Base-by-base conservation (phyloP, 2,329 filamentous ascomycete species). In the Periconia macrospinosa region DNA sequence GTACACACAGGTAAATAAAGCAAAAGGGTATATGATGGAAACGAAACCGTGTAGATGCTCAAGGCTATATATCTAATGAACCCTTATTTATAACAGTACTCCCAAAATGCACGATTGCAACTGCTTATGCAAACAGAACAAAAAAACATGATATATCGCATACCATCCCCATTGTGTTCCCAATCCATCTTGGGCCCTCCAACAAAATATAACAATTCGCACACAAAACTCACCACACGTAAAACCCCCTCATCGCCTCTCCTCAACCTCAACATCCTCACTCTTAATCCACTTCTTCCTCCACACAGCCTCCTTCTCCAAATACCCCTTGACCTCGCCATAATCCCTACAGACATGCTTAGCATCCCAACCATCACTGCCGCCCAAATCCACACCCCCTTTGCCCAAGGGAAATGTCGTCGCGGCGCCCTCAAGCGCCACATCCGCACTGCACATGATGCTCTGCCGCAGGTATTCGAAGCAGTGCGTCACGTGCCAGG, bases 401-500 rank as follows among this genome's bases (percentile, higher is more conserved):
- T 49, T 23, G 41, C 58, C 58, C 8, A 49, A 53, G 1, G 70
- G 69, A 41, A 72, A 72, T 6, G 65, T 69, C 11, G 68, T 71
- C 19, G 62, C 67, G 5, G 66, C 66, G 1, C 70, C 70, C 49
- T 71, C 68, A 2, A 72, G 47, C 40, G 69, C 68, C 2, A 71
- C 67, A 41, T 72, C 69, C 6, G 66, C 69, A 3, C 65, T 58
- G 50, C 69, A 72, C 68, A 71, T 70, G 27, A 72, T 63, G 1
- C 65, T 66, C 46, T 72, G 69, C 17, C 68, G 49, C 18, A 72
- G 61, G 50, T 72, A 71, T 23, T 71, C 68, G 49, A 70, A 72
- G 55, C 68, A 71, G 53, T 72, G 69, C 45, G 66, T 70, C 27
- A 72, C 60, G 30, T 71, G 69, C 69, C 69, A 72, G 5, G 67